A percentile compares a stretch with the other conserved stretches of the same genome.
Conservation (phyloP, 139 green algal genomes). For the Micromonas commoda region DNA sequence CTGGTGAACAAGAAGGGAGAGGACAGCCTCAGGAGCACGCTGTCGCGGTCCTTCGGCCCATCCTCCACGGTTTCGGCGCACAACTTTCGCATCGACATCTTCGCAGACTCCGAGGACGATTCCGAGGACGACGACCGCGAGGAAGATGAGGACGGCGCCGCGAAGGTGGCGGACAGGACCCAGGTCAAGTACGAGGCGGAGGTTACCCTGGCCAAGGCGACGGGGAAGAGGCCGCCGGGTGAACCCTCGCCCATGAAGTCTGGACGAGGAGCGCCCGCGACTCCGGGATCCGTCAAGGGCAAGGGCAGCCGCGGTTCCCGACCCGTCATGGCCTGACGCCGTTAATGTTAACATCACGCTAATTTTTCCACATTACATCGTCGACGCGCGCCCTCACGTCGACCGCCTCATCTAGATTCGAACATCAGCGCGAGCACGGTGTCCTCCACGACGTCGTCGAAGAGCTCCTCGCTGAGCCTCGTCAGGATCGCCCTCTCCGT, state of each 20-base stretch:
- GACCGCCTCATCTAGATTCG: too few relatives aligned
- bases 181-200: constrained; percentile 8
- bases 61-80: background rate
- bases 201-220: constrained; percentile 4
- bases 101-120: constrained; percentile 7
- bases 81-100: constrained; percentile 12
- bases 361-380: too few relatives aligned
- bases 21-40: too few relatives aligned
- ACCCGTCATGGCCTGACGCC: too few relatives aligned
- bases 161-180: constrained; percentile 21
- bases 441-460: background rate
- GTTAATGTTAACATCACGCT: too few relatives aligned
- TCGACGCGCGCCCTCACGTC: too few relatives aligned
- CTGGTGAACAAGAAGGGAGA: too few relatives aligned
- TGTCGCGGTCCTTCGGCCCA: too few relatives aligned
- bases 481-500: background rate
- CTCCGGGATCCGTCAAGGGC: too few relatives aligned
- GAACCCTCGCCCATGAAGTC: background rate
- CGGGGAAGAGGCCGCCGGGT: constrained; percentile 3
- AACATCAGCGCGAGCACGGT: background rate
- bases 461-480: background rate
- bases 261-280: too few relatives aligned
- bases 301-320: too few relatives aligned
- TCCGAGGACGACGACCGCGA: background rate
- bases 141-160: background rate